A percentile compares a stretch with the other conserved stretches of the same genome.
Conservation (phyloP, 1,139 yeast genomes). For the Hyphopichia khmerensis region DNA sequence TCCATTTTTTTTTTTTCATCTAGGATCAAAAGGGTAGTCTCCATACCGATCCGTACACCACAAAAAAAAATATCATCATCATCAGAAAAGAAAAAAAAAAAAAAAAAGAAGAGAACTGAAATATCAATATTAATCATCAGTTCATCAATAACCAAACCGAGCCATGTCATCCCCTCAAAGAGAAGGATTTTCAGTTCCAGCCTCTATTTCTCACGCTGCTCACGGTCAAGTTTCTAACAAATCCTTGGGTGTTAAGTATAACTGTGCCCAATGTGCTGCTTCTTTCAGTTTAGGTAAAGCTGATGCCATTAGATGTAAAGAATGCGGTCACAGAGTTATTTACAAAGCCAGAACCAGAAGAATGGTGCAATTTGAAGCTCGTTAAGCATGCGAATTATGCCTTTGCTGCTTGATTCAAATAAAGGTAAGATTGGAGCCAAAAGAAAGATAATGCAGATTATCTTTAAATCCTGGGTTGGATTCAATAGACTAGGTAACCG, state of each 20-base stretch:
- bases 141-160: not conserved
- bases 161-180: constrained; percentile 63
- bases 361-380: constrained; percentile 69
- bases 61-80: constrained; percentile 1
- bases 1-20: not conserved
- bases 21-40: not conserved
- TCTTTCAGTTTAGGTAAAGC: constrained; percentile 84
- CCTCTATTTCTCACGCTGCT: constrained; percentile 68
- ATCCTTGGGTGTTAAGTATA: constrained; percentile 82
- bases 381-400: constrained; percentile 19
- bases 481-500: no score
- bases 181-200: constrained; percentile 93
- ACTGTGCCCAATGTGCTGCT: constrained; percentile 96
- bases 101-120: not conserved
- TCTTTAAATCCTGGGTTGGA: no score
- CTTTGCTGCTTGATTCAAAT: not conserved
- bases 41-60: not conserved
- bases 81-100: not conserved
- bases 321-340: constrained; percentile 96
- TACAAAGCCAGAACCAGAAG: constrained; percentile 97
- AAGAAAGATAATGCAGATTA: no score
- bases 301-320: constrained; percentile 97
- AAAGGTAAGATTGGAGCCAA: no score
- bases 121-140: no score
- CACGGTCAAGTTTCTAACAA: constrained; percentile 61